These are phyloP conservation scores for Pterocarpus santalinus DNA, from an alignment of 306 rosid genomes.

Conservation along the genomic window DNA sequence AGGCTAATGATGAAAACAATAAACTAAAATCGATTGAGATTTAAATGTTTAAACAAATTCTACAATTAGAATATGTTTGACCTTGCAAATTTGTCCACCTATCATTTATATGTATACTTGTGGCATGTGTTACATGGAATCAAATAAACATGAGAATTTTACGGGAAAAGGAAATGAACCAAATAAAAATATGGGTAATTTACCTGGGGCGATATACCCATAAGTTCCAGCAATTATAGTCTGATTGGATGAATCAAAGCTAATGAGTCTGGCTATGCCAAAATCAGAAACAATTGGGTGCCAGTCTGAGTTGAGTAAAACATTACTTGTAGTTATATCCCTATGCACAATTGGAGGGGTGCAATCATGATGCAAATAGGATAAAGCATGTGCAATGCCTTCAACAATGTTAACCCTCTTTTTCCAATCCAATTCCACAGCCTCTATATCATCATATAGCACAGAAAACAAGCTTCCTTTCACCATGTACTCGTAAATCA, in stretches of 20 bases:
- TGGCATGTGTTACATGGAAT: no score
- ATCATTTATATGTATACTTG: no score
- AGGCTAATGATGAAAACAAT: no score
- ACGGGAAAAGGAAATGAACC: background rate
- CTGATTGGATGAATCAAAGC: background rate
- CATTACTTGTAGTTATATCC: conserved; percentile 17
- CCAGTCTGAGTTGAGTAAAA: conserved; percentile 24
- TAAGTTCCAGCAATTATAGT: background rate
- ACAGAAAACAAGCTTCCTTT: background rate
- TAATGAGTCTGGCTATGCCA: conserved; percentile 20
- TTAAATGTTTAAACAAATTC: no score
- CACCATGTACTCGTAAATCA: no score
- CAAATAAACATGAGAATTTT: no score
- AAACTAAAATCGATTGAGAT: no score
- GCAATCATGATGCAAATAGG: conserved; percentile 38
- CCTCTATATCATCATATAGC: background rate
- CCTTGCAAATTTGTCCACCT: no score
- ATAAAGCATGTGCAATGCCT: conserved; percentile 35
- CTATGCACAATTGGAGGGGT: conserved; percentile 25
- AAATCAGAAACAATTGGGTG: conserved; percentile 23
- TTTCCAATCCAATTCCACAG: background rate
- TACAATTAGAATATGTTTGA: no score
- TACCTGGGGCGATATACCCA: conserved; percentile 28
- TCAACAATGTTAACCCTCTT: background rate
- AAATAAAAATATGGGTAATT: background rate